A percentile compares a stretch with the other conserved stretches of the same genome.
These are phyloP conservation scores for Fusarium sp. DNA, from an alignment of 2,329 filamentous ascomycete genomes.

Conservation along the genomic window DNA sequence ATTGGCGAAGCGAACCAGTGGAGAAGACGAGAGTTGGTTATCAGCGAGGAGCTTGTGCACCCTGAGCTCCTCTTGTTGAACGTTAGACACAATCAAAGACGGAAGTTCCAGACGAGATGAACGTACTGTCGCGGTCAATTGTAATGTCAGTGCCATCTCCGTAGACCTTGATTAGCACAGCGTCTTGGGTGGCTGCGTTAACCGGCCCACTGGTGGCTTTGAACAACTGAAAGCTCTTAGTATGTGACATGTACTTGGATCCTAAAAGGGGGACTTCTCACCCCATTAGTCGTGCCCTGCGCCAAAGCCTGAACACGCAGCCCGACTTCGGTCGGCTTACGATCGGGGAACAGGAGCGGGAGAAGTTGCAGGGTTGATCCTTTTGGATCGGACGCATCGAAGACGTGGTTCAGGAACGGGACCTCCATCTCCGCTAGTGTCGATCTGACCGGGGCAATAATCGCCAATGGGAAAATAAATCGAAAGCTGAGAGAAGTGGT, in stretches of 20 bases:
- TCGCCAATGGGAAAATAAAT: not conserved
- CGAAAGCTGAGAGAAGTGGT: not conserved
- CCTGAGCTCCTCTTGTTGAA: constrained; percentile 41
- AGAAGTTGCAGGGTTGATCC: constrained; percentile 28
- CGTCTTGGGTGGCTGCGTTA: not conserved
- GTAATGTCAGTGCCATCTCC: constrained; percentile 44
- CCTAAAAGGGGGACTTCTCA: constrained; percentile 3
- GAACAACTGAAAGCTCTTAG: constrained; percentile 39
- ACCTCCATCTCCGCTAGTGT: constrained; percentile 27
- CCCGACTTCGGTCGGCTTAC: not conserved
- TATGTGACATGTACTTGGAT: not conserved
- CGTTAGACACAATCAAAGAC: constrained; percentile 28
- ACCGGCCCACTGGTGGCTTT: constrained; percentile 19
- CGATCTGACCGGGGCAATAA: not conserved
- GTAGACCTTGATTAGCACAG: constrained; percentile 42
- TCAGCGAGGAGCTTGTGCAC: constrained; percentile 40
- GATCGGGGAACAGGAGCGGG: constrained; percentile 30
- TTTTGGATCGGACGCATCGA: constrained; percentile 29
- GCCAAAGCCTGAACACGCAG: constrained; percentile 28
- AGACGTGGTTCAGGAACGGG: constrained; percentile 31
- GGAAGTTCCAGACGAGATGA: constrained; percentile 9
- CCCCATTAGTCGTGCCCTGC: constrained; percentile 44
- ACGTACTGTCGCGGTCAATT: constrained; percentile 43
- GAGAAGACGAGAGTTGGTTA: constrained; percentile 32
- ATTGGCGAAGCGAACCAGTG: constrained; percentile 41